Conservation (phyloP, 805 yeast genomes). For the Yarrowia porcina region DNA sequence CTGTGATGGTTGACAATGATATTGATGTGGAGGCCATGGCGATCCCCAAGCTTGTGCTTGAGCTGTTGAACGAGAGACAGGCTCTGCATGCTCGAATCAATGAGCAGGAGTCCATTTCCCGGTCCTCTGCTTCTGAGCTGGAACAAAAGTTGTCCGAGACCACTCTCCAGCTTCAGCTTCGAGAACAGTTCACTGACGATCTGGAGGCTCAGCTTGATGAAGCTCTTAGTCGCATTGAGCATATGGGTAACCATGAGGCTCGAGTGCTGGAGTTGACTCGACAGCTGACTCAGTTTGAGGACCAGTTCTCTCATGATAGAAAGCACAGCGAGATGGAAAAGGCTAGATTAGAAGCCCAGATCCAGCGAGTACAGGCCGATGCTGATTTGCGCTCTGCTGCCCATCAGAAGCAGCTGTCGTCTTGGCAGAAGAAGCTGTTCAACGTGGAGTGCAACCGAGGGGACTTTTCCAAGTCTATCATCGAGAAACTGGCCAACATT, state of each 20-base stretch:
- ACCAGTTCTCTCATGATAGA: not conserved
- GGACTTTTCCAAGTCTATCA: constrained; percentile 12
- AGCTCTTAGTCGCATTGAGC: not conserved
- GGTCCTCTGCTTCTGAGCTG: not conserved
- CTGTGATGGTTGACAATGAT: not conserved
- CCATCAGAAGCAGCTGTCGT: constrained; percentile 15
- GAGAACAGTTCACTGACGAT: constrained; percentile 6
- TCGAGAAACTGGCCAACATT: constrained; percentile 19
- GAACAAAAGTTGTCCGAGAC: not conserved
- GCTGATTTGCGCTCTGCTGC: constrained; percentile 6
- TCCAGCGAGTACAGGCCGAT: constrained; percentile 1
- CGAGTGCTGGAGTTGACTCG: constrained; percentile 10
- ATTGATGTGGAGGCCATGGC: not conserved
- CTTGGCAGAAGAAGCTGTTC: constrained; percentile 24
- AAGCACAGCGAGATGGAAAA: constrained; percentile 17
- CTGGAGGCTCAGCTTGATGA: constrained; percentile 5
- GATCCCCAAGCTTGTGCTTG: not conserved
- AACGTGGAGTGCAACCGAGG: constrained; percentile 22
- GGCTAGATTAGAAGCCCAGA: not conserved
- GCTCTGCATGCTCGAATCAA: not conserved
- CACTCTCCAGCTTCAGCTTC: not conserved
- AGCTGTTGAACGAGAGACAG: not conserved
- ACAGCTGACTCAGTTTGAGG: constrained; percentile 14
- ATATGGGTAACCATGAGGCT: constrained; percentile 19
- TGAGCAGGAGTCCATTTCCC: not conserved